These are phyloP conservation scores for Cladosporium sp. DNA, from an alignment of 2,329 filamentous ascomycete genomes.

Conservation along the genomic window DNA sequence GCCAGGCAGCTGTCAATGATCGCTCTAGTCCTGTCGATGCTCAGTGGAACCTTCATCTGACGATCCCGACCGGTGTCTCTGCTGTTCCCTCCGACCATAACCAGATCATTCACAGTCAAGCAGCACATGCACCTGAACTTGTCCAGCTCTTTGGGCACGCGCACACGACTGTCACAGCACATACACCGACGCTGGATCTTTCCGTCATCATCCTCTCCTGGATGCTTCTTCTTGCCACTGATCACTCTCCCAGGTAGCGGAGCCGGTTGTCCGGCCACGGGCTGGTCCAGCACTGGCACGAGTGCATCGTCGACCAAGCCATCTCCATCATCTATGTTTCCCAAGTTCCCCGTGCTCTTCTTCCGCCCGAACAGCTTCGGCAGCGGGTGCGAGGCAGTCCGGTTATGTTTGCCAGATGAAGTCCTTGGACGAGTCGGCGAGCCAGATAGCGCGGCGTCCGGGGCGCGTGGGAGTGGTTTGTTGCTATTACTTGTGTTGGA, in stretches of 20 bases:
- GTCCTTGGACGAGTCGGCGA: constrained; percentile 13
- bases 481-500: constrained; percentile 12
- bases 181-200: constrained; percentile 70
- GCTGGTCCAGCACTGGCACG: constrained; percentile 30
- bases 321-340: constrained; percentile 24
- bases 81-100: constrained; percentile 22
- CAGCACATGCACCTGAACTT: constrained; percentile 80
- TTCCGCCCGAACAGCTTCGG: constrained; percentile 62
- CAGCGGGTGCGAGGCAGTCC: constrained; percentile 76
- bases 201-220: constrained; percentile 41
- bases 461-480: constrained; percentile 21
- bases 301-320: constrained; percentile 41
- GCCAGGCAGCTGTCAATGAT: constrained; percentile 52
- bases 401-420: constrained; percentile 30
- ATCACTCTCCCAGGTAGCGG: constrained; percentile 20
- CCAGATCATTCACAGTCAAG: constrained; percentile 74
- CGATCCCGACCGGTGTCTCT: constrained; percentile 15
- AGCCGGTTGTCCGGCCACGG: constrained; percentile 24
- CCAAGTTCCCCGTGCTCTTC: constrained; percentile 40
- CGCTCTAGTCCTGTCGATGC: constrained; percentile 52
- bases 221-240: constrained; percentile 23
- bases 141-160: constrained; percentile 67
- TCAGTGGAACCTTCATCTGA: constrained; percentile 41
- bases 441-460: constrained; percentile 17
- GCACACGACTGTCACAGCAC: constrained; percentile 74